Evolutionary conservation across 148 eudicot genomes (phyloP).

Genomic region (Selenicereus undatus): DNA sequence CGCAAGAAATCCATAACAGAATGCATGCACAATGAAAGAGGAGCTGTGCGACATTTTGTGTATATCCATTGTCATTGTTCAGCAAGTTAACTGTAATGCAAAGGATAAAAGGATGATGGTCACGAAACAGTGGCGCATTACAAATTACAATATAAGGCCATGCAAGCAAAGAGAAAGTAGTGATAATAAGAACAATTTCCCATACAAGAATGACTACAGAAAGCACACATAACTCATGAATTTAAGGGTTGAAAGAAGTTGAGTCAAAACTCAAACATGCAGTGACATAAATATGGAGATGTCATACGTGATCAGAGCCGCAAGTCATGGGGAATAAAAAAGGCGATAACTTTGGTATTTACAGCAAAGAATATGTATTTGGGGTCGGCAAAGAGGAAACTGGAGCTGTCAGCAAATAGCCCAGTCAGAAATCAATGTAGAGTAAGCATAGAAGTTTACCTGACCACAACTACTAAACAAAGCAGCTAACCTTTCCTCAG

Average conservation of each 20-base stretch:
- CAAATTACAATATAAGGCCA: background rate
- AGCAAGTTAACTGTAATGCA: background rate
- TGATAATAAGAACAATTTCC: background rate
- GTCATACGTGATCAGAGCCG: background rate
- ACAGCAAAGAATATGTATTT: background rate
- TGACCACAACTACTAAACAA: conserved; percentile 76
- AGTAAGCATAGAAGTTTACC: conserved; percentile 35
- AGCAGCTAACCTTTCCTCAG: conserved; percentile 90
- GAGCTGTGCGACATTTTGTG: background rate
- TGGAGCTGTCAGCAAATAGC: background rate
- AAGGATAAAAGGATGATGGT: background rate
- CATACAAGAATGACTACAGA: background rate
- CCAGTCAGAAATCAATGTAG: background rate
- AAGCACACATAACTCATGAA: background rate
- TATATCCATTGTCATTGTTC: background rate
- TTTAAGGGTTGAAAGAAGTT: background rate
- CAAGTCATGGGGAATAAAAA: background rate
- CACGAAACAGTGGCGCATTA: background rate
- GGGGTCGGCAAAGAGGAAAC: background rate
- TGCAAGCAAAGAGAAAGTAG: background rate
- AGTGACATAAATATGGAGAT: background rate
- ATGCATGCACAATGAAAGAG: background rate
- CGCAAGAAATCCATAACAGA: too few species aligned
- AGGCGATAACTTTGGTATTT: background rate
- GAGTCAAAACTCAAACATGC: background rate